Percentiles rank a stretch among this genome's conserved stretches.
These are phyloP conservation scores for Arthromyces matolae DNA, from an alignment of 768 basidiomycete genomes.

Conservation along the genomic window DNA sequence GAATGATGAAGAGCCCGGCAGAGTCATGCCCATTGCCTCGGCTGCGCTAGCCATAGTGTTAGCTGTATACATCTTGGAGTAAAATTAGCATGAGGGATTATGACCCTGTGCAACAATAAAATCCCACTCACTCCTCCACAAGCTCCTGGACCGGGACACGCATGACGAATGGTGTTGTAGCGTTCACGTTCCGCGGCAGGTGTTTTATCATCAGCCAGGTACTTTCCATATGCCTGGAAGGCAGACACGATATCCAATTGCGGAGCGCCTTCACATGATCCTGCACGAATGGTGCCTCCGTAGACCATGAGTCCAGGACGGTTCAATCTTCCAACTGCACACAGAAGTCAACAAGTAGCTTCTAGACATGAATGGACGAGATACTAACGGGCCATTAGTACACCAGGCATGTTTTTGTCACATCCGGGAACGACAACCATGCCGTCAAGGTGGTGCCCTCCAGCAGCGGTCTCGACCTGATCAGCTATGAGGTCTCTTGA, in stretches of 20 bases:
- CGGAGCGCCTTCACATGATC: slow-evolving; percentile 84
- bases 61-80: slow-evolving; percentile 86
- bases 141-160: slow-evolving; percentile 96
- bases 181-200: slow-evolving; percentile 77
- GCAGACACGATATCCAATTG: slow-evolving; percentile 95
- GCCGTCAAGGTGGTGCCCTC: slow-evolving; percentile 96
- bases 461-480: slow-evolving; percentile 92
- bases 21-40: slow-evolving; percentile 93
- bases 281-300: slow-evolving; percentile 91
- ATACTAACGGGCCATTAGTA: slow-evolving; percentile 86
- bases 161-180: slow-evolving; percentile 83
- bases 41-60: slow-evolving; percentile 98
- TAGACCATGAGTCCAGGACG: slow-evolving; percentile 98
- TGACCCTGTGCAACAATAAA: neutral
- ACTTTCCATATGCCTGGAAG: slow-evolving; percentile 97
- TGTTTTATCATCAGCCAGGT: slow-evolving; percentile 85
- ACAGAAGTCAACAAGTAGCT: slow-evolving; percentile 18
- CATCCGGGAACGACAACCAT: slow-evolving; percentile 97
- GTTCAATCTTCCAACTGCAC: slow-evolving; percentile 86
- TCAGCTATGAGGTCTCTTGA: slow-evolving; percentile 98
- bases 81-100: neutral
- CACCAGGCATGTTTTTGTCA: slow-evolving; percentile 99
- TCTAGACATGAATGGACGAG: slow-evolving; percentile 11
- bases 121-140: slow-evolving; percentile 84
- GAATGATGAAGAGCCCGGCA: slow-evolving; percentile 96